Conservation (phyloP, 2,329 filamentous ascomycete species). For the Fusarium gaditjirri region DNA sequence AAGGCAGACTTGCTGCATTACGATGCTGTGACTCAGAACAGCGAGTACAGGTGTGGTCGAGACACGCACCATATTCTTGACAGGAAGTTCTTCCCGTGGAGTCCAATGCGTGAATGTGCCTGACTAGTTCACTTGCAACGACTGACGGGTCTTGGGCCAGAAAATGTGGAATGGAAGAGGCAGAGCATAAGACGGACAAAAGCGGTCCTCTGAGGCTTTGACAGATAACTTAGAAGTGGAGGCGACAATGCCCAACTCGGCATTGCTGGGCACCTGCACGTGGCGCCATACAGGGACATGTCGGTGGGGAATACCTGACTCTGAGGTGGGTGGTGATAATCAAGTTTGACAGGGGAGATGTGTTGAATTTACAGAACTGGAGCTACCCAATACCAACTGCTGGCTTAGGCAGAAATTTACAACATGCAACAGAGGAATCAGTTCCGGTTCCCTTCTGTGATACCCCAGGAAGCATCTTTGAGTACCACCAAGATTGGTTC, state of each 20-base stretch:
- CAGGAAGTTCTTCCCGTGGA: conserved; percentile 17
- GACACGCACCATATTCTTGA: conserved; percentile 6
- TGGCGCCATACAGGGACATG: conserved; percentile 44
- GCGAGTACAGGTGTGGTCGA: conserved; percentile 15
- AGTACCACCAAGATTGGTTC: background rate
- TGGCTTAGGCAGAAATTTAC: conserved; percentile 32
- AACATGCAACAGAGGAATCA: conserved; percentile 2
- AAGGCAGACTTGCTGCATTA: conserved; percentile 13
- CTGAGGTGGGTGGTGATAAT: conserved; percentile 30
- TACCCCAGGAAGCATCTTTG: background rate
- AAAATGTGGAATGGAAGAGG: conserved; percentile 15
- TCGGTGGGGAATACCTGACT: conserved; percentile 36
- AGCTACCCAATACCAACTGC: background rate
- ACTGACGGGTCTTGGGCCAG: background rate
- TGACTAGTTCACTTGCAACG: conserved; percentile 26
- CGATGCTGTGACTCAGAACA: conserved; percentile 27
- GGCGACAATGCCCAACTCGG: conserved; percentile 35
- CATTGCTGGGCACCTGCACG: conserved; percentile 40
- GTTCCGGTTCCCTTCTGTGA: background rate
- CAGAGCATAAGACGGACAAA: conserved; percentile 13
- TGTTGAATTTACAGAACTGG: conserved; percentile 2
- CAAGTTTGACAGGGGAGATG: conserved; percentile 29
- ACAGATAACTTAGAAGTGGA: conserved; percentile 19
- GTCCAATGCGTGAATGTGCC: conserved; percentile 18
- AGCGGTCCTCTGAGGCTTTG: conserved; percentile 6